These are phyloP conservation scores for Aspergillus floridensis DNA, from an alignment of 2,329 filamentous ascomycete genomes.

Conservation along the genomic window DNA sequence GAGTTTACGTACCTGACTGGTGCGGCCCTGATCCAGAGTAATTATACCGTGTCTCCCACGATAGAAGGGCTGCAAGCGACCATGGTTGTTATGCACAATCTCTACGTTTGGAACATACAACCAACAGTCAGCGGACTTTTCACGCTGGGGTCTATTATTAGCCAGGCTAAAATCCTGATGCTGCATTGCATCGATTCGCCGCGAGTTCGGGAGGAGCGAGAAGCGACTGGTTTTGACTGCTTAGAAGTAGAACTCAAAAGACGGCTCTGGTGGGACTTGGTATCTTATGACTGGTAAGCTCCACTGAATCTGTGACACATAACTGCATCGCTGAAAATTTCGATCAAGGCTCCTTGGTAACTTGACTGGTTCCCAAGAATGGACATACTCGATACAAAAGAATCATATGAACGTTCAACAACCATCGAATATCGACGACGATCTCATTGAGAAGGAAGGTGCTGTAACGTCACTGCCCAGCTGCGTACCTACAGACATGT, in stretches of 20 bases:
- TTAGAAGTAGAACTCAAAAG: constrained; percentile 38
- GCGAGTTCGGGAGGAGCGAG: constrained; percentile 15
- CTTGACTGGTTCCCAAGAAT: constrained; percentile 45
- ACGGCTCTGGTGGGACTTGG: constrained; percentile 46
- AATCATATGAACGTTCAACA: constrained; percentile 41
- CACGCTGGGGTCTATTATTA: constrained; percentile 22
- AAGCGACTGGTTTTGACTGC: constrained; percentile 16
- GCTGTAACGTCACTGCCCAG: constrained; percentile 26
- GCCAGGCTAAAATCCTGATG: constrained; percentile 35
- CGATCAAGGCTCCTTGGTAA: constrained; percentile 38
- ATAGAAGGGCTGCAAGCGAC: constrained; percentile 35
- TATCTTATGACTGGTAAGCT: constrained; percentile 44
- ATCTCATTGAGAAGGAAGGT: constrained; percentile 29
- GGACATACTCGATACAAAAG: constrained; percentile 44
- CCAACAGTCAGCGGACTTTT: constrained; percentile 27
- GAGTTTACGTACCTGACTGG: constrained; percentile 31
- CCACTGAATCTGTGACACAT: no score
- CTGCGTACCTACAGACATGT: constrained; percentile 44
- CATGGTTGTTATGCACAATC: constrained; percentile 30
- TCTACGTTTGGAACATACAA: constrained; percentile 26
- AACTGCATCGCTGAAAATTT: not conserved
- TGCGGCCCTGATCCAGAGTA: constrained; percentile 32
- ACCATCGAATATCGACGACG: constrained; percentile 45
- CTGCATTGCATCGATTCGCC: constrained; percentile 38
- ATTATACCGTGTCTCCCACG: constrained; percentile 30